A percentile compares a stretch with the other conserved stretches of the same genome.
phyloP scores from a whole-genome alignment of 345 rosid species.

The Brassica juncea region DNA sequence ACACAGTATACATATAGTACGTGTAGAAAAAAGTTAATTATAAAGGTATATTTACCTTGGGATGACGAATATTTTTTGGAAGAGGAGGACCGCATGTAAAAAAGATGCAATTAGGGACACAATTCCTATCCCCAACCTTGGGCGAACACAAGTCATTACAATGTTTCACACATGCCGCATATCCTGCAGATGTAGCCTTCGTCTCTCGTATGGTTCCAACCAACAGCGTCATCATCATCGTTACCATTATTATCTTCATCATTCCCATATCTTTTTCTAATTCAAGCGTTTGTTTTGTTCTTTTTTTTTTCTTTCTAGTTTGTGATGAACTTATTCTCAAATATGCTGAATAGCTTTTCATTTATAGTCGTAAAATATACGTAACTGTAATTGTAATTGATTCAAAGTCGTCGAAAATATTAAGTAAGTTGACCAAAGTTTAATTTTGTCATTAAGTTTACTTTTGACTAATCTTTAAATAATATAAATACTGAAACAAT shows the following conservation, averaged over 20 bases:
- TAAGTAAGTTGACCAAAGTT: no score
- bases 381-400: background rate
- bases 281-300: background rate
- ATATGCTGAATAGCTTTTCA: background rate
- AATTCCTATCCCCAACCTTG: background rate
- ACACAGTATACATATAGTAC: background rate
- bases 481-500: no score
- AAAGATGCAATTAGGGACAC: slow-evolving; percentile 15
- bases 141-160: background rate
- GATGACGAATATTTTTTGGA: slow-evolving; percentile 1
- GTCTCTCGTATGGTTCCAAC: slow-evolving; percentile 9
- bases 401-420: no score
- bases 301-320: background rate
- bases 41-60: slow-evolving; percentile 2
- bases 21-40: background rate
- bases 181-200: background rate
- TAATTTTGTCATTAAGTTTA: no score
- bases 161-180: background rate
- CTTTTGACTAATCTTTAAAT: no score
- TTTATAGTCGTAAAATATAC: slow-evolving; percentile 2
- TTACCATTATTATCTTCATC: slow-evolving; percentile 15
- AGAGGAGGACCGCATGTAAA: slow-evolving; percentile 28
- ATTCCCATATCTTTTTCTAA: background rate
- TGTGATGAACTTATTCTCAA: background rate
- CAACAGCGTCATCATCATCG: slow-evolving; percentile 20